Evolutionary conservation across 805 yeast genomes (phyloP), one percentile per base, ranked within the genome.

Genomic region (Cyberlindnera nakhonratchasimensis): DNA sequence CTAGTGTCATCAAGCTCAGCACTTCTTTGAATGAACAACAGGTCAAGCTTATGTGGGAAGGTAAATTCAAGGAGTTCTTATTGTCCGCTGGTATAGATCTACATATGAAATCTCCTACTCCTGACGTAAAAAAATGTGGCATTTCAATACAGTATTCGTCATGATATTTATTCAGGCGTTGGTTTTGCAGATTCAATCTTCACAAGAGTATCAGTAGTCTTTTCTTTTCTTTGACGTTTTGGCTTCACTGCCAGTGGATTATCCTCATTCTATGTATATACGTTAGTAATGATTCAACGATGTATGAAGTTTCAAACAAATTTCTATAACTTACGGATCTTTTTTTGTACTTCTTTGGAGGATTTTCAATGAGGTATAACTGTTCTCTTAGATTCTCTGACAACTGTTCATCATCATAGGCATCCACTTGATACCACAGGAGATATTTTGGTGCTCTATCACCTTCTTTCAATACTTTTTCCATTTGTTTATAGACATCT

Each of bases 371-470:
- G 14, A 70, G 71, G 41, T 70, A 72, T 39, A 82, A 61, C 42
- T 77, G 80, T 34, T 69, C 67, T 52, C 95, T 70, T 29, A 84
- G 60, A 7, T 70, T 67, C 52, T 86, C 93, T 0, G 86, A 85
- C 35, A 84, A 53, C 1, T 64, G 62, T 48, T 80, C 86, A 58
- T 86, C 93, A 40, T 78, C 75, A 34, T 75, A 71, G 1, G 88
- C 90, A 60, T 85, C 93, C 10, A 91, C 70, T 53, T 85, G 87
- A 55, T 82, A 86, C 96, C 96, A 89, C 17, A 88, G 66, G 57
- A 83, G 75, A 52, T 78, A 77, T 25, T 76, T 76, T 6, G 82
- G 66, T 3, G 79, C 63, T 44, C 88, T 70, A 1, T 70, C 68
- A 2, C 96, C 96, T 16, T 63, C 66, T 13, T 68, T 66, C 42